Evolutionary conservation across 23 red algal genomes (phyloP), one percentile per base, ranked within the genome.

Genomic region (Chondrus crispus): DNA sequence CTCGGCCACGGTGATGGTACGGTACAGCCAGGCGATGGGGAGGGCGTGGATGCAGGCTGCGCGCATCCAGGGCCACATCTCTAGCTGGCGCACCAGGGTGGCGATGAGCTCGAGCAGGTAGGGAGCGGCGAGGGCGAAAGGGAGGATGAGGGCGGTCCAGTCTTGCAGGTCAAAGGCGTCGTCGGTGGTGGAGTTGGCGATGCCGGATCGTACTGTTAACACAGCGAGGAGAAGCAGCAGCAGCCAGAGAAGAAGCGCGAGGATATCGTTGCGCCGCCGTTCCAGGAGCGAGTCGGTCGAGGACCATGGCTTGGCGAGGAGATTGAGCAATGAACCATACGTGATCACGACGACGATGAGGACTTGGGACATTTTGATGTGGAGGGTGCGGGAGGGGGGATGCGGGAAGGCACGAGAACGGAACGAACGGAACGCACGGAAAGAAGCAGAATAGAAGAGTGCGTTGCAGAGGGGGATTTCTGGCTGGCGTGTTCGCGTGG

Each of bases 41-140:
- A 75, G 70, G 9, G 70, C 70, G 10, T 75, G 70, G 9, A 75
- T 44, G 41, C 29, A 40, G 70, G 70, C 70, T 5, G 9, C 24
- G 9, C 70, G 29, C 70, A 75, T 75, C 70, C 70, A 75, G 26
- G 29, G 70, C 70, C 70, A 75, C 70, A 75, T 75, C 41, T 75
- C 70, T 38, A 75, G 32, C 28, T 75, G 70, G 7, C 70, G 70
- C 22, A 75, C 38, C 2, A 75, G 70, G n/a, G 70, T 44, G 13
- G 70, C 28, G 9, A 18, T 40, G 28, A 75, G 28, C 41, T 75
- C 70, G 9, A 75, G 1, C 32, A 75, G 70, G 42, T 75, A 75
- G 9, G 70, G 70, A 44, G 70, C 70, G 24, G 70, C 70, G 70
- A 75, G 70, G 70, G 38, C 38, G 41, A 75, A 75, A 8, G 70